These are phyloP conservation scores for Lactuca sativa DNA, from an alignment of 129 eudicot species.

Conservation along the genomic window DNA sequence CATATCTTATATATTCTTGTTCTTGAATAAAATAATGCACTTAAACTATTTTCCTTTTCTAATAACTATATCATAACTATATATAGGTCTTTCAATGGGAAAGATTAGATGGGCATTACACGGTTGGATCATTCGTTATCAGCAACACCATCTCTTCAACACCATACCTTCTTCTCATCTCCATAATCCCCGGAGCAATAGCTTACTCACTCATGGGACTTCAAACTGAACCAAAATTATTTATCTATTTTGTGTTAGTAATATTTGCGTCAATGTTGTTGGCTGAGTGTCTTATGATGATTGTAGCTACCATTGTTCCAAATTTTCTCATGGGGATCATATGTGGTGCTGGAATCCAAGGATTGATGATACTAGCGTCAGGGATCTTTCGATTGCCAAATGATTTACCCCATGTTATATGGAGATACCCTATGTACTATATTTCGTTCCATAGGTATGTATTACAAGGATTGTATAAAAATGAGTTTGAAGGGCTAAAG, in stretches of 20 bases:
- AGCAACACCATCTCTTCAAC: slow-evolving; percentile 57
- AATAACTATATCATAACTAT: background rate
- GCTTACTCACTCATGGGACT: slow-evolving; percentile 52
- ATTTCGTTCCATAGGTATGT: slow-evolving; percentile 30
- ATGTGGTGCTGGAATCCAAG: slow-evolving; percentile 59
- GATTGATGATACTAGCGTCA: slow-evolving; percentile 52
- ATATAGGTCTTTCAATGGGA: slow-evolving; percentile 54
- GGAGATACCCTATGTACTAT: slow-evolving; percentile 58
- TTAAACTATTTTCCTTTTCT: background rate
- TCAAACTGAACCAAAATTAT: slow-evolving; percentile 39
- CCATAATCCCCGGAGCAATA: slow-evolving; percentile 49
- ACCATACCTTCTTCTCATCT: slow-evolving; percentile 44
- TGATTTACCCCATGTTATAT: slow-evolving; percentile 40
- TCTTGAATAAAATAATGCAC: background rate
- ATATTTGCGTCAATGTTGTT: slow-evolving; percentile 46
- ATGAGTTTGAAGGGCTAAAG: too few species aligned
- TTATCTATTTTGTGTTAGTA: slow-evolving; percentile 38
- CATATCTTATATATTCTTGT: background rate
- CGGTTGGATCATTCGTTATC: slow-evolving; percentile 46
- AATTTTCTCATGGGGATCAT: slow-evolving; percentile 69
- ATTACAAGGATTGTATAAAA: background rate
- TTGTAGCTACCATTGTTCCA: too few species aligned
- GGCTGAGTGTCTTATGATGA: slow-evolving; percentile 35
- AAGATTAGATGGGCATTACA: slow-evolving; percentile 64
- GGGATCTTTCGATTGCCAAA: slow-evolving; percentile 51